These are phyloP conservation scores for Globisporangium uncinulatum DNA, from an alignment of 352 stramenopile genomes.

Conservation along the genomic window DNA sequence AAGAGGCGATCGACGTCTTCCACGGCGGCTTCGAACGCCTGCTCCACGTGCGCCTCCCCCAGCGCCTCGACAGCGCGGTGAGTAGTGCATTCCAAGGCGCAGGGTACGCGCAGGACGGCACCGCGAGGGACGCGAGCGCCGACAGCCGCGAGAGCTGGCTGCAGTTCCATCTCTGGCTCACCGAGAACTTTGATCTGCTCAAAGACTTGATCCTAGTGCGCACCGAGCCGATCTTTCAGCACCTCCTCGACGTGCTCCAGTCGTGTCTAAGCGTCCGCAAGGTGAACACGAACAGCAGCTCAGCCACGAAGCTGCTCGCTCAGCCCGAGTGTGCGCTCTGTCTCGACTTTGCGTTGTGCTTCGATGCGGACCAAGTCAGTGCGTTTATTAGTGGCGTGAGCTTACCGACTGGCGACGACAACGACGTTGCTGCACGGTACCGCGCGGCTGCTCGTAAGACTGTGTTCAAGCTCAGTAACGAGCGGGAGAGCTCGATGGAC, in stretches of 20 bases:
- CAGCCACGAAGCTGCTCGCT: slow-evolving; percentile 4
- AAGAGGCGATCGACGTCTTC: slow-evolving; percentile 69
- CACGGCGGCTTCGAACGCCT: slow-evolving; percentile 69
- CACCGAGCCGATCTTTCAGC: slow-evolving; percentile 53
- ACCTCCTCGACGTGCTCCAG: slow-evolving; percentile 49
- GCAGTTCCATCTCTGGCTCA: slow-evolving; percentile 79
- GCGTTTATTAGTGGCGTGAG: slow-evolving; percentile 14
- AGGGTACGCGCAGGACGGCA: neutral
- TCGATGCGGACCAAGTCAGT: slow-evolving; percentile 15
- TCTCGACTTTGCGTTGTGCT: slow-evolving; percentile 24
- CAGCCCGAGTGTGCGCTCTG: slow-evolving; percentile 29
- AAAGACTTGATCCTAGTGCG: slow-evolving; percentile 62
- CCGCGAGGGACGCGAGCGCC: neutral
- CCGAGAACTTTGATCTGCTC: slow-evolving; percentile 50
- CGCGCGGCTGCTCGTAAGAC: slow-evolving; percentile 24
- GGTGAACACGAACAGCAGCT: slow-evolving; percentile 18
- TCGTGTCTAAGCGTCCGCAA: slow-evolving; percentile 44
- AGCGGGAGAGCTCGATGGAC: slow-evolving; percentile 28
- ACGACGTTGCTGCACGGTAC: slow-evolving; percentile 5
- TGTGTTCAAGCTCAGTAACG: slow-evolving; percentile 32
- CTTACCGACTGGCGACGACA: slow-evolving; percentile 11
- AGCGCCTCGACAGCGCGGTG: slow-evolving; percentile 1
- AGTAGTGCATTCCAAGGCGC: neutral
- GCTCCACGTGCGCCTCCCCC: slow-evolving; percentile 29
- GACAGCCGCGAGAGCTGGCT: slow-evolving; percentile 56